A percentile compares a stretch with the other conserved stretches of the same genome.
Evolutionary conservation across 179 eudicot genomes (phyloP).

Genomic region (Silene coronaria): DNA sequence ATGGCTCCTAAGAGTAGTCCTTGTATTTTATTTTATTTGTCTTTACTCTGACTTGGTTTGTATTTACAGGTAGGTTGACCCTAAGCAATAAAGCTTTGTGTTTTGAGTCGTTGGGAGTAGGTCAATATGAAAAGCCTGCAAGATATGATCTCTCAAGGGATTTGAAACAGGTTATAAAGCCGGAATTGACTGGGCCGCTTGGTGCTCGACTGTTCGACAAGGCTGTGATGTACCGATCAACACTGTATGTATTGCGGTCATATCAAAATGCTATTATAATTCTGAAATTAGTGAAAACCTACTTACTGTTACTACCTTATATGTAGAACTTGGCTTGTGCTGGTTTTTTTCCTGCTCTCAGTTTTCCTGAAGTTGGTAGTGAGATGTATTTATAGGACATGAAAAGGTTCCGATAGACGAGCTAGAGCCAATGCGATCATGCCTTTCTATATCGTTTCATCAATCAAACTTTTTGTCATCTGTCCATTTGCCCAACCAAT

Average conservation of each 20-base stretch:
- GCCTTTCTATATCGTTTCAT: neutral
- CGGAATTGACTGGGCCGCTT: constrained; percentile 85
- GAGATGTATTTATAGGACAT: neutral
- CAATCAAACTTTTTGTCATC: neutral
- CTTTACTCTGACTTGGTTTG: neutral
- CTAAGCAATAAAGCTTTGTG: constrained; percentile 65
- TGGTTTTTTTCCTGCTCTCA: neutral
- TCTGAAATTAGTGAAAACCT: neutral
- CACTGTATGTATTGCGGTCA: constrained; percentile 42
- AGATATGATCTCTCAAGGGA: constrained; percentile 66
- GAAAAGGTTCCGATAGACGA: neutral
- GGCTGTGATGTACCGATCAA: constrained; percentile 87
- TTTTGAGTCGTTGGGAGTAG: constrained; percentile 84
- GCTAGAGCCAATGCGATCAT: neutral
- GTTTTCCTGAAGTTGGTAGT: neutral
- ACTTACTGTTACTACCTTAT: neutral
- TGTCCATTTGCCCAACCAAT: neutral
- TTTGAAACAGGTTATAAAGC: constrained; percentile 77
- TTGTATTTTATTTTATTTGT: neutral
- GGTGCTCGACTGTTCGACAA: constrained; percentile 93
- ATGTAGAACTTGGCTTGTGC: neutral
- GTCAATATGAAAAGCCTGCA: constrained; percentile 72
- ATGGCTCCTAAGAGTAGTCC: neutral
- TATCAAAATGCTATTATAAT: constrained; percentile 9
- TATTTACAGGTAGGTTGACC: constrained; percentile 62